Conservation (phyloP, 192 early-diverging fungal genomes). For the Spizellomyces sp. region DNA sequence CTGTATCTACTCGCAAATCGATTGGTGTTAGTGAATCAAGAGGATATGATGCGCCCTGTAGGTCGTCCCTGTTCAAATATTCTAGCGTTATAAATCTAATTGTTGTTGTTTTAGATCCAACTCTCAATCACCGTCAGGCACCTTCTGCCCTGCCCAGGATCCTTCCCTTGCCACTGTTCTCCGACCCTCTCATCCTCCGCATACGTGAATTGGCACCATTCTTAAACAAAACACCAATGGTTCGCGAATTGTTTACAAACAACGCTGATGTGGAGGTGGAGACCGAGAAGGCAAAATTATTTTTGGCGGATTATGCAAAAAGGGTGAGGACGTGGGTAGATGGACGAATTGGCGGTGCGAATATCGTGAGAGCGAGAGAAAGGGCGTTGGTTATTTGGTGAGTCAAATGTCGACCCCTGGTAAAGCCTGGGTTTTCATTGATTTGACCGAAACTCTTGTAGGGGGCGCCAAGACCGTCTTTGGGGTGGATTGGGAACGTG, state of each 20-base stretch:
- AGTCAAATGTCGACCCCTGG: too few relatives aligned
- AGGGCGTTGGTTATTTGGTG: too few relatives aligned
- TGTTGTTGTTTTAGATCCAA: too few relatives aligned
- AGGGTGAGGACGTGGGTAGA: not conserved
- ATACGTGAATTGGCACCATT: conserved; percentile 18
- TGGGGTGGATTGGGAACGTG: too few relatives aligned
- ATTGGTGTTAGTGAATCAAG: conserved; percentile 3
- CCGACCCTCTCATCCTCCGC: conserved; percentile 29
- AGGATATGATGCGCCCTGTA: conserved; percentile 29
- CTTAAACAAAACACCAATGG: not conserved
- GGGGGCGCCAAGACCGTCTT: too few relatives aligned
- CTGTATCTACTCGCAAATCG: not conserved
- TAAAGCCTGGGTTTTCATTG: too few relatives aligned
- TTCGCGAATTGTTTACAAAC: conserved; percentile 7
- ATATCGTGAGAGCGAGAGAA: too few relatives aligned
- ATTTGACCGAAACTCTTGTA: too few relatives aligned
- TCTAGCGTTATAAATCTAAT: too few relatives aligned
- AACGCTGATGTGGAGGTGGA: conserved; percentile 13
- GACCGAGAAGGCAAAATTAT: conserved; percentile 25
- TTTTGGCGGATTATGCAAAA: conserved; percentile 13
- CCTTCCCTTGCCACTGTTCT: conserved; percentile 19
- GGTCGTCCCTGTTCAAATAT: not conserved
- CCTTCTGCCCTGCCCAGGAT: not conserved
- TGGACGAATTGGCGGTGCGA: conserved; percentile 2
- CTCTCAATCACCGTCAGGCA: not conserved